A percentile compares a stretch with the other conserved stretches of the same genome.
These are phyloP conservation scores for Calonectria pauciramosa DNA, from an alignment of 2,329 filamentous ascomycete species.

Conservation along the genomic window DNA sequence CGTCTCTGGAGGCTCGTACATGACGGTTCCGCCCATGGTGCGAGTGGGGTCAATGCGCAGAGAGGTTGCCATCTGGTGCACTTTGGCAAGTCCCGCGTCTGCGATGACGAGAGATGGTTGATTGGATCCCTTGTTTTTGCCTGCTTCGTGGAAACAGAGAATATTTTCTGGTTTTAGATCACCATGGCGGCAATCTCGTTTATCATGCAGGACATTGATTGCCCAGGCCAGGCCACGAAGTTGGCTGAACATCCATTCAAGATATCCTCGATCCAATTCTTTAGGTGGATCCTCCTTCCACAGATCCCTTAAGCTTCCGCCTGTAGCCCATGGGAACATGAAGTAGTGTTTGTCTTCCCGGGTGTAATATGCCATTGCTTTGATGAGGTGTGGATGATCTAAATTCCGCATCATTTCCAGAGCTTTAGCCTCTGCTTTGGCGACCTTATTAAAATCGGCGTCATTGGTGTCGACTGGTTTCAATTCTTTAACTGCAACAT, in stretches of 20 bases:
- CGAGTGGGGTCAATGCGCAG: neutral
- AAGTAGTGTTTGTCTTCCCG: slow-evolving; percentile 13
- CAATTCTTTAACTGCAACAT: slow-evolving; percentile 31
- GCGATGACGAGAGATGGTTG: neutral
- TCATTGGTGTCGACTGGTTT: slow-evolving; percentile 25
- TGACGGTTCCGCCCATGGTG: neutral
- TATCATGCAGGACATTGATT: slow-evolving; percentile 25
- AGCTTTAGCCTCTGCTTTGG: slow-evolving; percentile 16
- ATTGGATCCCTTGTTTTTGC: fast-evolving
- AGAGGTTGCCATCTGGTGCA: neutral
- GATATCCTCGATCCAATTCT: neutral
- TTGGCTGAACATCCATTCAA: slow-evolving; percentile 28
- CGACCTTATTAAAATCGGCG: neutral
- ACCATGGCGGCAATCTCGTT: slow-evolving; percentile 29
- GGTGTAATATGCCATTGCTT: slow-evolving; percentile 26
- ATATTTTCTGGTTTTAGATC: slow-evolving; percentile 36
- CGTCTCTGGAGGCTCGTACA: slow-evolving; percentile 35
- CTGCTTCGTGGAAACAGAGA: slow-evolving; percentile 18
- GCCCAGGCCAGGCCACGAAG: slow-evolving; percentile 25
- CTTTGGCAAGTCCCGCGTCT: neutral
- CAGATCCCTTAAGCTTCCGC: slow-evolving; percentile 30
- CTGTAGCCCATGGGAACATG: slow-evolving; percentile 34
- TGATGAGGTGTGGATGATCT: slow-evolving; percentile 26
- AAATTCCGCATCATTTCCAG: slow-evolving; percentile 24
- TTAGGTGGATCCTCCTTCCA: slow-evolving; percentile 8